Conservation (phyloP, 768 basidiomycete genomes). For the Pleurotus salmoneostramineus region DNA sequence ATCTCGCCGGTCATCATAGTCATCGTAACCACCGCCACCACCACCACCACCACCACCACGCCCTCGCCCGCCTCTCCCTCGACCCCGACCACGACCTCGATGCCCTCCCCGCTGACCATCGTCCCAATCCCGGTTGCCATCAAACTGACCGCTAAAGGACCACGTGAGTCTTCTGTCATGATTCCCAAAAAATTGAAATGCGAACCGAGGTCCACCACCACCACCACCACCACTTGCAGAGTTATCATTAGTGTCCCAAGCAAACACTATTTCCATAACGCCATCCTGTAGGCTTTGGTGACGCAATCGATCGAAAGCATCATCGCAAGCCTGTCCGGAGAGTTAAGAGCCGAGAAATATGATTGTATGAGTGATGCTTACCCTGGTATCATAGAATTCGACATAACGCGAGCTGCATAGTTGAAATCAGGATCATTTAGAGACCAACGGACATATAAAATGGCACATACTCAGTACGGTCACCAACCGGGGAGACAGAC, state of each 20-base stretch:
- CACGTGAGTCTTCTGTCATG: no score
- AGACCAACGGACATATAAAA: not conserved
- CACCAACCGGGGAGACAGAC: constrained; percentile 59
- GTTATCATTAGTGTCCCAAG: constrained; percentile 72
- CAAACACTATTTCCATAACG: constrained; percentile 81
- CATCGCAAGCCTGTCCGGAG: constrained; percentile 57
- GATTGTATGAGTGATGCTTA: constrained; percentile 26
- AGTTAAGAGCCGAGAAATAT: not conserved
- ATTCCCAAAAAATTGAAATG: no score
- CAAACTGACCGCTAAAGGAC: constrained; percentile 25
- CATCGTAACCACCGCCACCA: constrained; percentile 38
- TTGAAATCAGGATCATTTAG: constrained; percentile 3
- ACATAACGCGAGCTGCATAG: constrained; percentile 74
- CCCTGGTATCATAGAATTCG: constrained; percentile 91
- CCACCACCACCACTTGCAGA: constrained; percentile 32
- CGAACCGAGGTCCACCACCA: constrained; percentile 30
- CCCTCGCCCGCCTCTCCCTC: constrained; percentile 36
- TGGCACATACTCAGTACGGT: constrained; percentile 53
- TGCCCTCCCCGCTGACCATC: constrained; percentile 41
- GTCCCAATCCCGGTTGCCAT: constrained; percentile 47
- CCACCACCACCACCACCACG: constrained; percentile 31
- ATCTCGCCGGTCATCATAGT: no score
- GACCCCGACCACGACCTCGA: constrained; percentile 35
- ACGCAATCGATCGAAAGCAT: constrained; percentile 76
- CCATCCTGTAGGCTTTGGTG: constrained; percentile 82